Conservation (phyloP, 139 green algal species). For the Coelastrella sp. region DNA sequence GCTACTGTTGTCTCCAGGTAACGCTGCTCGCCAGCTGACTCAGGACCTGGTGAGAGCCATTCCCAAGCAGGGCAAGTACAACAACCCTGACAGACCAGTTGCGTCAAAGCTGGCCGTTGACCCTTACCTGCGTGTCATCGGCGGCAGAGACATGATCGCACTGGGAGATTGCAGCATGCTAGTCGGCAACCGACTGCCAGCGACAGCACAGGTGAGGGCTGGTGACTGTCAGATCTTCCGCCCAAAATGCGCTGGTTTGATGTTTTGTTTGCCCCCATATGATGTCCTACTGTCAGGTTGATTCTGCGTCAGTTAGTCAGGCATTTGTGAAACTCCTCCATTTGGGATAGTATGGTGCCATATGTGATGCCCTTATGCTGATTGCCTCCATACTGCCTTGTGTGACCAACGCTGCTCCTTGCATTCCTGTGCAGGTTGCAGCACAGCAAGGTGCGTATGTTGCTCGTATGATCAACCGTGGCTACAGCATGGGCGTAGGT, state of each 20-base stretch:
- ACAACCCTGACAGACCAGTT: constrained; percentile 10
- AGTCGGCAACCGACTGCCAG: constrained; percentile 57
- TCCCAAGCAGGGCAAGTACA: constrained; percentile 32
- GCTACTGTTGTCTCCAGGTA: constrained; percentile 48
- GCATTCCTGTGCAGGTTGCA: constrained; percentile 13
- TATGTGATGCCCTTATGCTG: neutral
- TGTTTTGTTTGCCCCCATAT: neutral
- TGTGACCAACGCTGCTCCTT: neutral
- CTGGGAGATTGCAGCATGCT: constrained; percentile 72
- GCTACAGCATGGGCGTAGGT: constrained; percentile 58
- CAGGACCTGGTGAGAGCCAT: constrained; percentile 19
- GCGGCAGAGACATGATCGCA: constrained; percentile 65
- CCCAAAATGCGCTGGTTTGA: neutral
- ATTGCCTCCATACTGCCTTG: neutral
- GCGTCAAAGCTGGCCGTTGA: constrained; percentile 74
- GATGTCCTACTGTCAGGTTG: too few species aligned
- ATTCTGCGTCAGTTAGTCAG: neutral
- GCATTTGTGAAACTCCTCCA: neutral
- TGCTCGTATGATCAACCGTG: constrained; percentile 67
- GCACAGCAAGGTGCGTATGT: constrained; percentile 67
- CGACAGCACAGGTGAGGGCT: constrained; percentile 70
- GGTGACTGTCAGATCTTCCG: constrained; percentile 49
- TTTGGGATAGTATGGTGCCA: neutral
- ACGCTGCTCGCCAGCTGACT: constrained; percentile 55
- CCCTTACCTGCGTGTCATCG: constrained; percentile 74